Evolutionary conservation across 345 rosid genomes (phyloP).

Genomic region (Rhodamnia rubescens): DNA sequence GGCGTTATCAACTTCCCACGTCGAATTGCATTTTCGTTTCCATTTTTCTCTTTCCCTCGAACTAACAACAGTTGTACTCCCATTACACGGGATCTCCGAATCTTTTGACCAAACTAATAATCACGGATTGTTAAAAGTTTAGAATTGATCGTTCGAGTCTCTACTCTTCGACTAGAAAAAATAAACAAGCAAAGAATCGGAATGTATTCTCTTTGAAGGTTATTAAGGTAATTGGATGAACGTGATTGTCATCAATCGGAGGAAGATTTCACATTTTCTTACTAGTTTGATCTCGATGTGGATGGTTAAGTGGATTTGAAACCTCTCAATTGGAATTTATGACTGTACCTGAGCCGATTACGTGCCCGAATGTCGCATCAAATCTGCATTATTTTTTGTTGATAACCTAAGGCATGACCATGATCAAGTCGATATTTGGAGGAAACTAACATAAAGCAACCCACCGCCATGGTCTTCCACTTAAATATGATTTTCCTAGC

Average conservation of each 20-base stretch:
- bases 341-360: not conserved
- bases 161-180: not conserved
- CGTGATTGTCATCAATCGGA: not conserved
- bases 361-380: not conserved
- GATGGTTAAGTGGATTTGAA: not conserved
- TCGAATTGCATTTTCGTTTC: no score
- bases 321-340: not conserved
- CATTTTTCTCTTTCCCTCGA: no score
- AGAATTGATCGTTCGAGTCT: no score
- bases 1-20: no score
- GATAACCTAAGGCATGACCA: not conserved
- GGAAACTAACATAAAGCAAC: fast-evolving
- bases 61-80: no score
- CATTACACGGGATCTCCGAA: fast-evolving
- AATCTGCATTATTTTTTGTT: not conserved
- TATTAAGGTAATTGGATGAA: not conserved
- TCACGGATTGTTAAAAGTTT: no score
- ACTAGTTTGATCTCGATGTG: not conserved
- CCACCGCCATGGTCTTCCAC: not conserved
- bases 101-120: not conserved
- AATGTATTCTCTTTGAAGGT: no score
- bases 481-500: not conserved
- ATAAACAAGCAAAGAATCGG: no score
- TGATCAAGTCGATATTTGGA: not conserved
- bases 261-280: not conserved